Percentiles rank a stretch among this genome's conserved stretches.
phyloP scores from a whole-genome alignment of 2,329 filamentous ascomycete species.

The Alternaria dauci region DNA sequence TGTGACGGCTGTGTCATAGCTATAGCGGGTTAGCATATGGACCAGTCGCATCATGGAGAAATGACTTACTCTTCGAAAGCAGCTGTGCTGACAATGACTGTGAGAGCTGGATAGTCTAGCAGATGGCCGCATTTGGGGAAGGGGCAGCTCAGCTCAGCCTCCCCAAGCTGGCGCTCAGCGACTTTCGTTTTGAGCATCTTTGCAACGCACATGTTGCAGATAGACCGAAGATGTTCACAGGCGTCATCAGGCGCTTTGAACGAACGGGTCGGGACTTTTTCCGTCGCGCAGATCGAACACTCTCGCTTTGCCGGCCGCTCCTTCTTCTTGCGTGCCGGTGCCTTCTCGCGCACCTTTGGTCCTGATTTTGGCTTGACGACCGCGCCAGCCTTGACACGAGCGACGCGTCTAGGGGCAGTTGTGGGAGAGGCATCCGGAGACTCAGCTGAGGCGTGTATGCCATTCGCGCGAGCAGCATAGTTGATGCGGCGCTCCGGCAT shows the following conservation, averaged over 20 bases:
- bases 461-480: constrained; percentile 7
- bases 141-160: constrained; percentile 26
- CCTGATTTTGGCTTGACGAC: constrained; percentile 7
- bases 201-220: constrained; percentile 31
- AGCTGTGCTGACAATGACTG: constrained; percentile 15
- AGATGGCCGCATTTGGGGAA: constrained; percentile 22
- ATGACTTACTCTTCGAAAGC: constrained; percentile 26
- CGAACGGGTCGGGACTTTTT: constrained; percentile 12
- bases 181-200: constrained; percentile 32
- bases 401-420: neutral
- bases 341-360: constrained; percentile 5
- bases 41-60: too few relatives aligned
- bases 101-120: constrained; percentile 20
- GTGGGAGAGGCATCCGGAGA: neutral
- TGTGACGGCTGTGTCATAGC: constrained; percentile 32
- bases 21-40: constrained; percentile 16
- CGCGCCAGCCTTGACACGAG: constrained; percentile 11
- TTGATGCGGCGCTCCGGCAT: constrained; percentile 13
- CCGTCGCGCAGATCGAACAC: constrained; percentile 29
- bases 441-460: neutral
- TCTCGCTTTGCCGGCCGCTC: constrained; percentile 20
- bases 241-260: constrained; percentile 19
- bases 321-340: constrained; percentile 13
- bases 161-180: constrained; percentile 17
- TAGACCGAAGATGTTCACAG: constrained; percentile 32